These are phyloP conservation scores for Sclerotiophoma versabilis DNA, from an alignment of 2,329 filamentous ascomycete species.

Conservation along the genomic window DNA sequence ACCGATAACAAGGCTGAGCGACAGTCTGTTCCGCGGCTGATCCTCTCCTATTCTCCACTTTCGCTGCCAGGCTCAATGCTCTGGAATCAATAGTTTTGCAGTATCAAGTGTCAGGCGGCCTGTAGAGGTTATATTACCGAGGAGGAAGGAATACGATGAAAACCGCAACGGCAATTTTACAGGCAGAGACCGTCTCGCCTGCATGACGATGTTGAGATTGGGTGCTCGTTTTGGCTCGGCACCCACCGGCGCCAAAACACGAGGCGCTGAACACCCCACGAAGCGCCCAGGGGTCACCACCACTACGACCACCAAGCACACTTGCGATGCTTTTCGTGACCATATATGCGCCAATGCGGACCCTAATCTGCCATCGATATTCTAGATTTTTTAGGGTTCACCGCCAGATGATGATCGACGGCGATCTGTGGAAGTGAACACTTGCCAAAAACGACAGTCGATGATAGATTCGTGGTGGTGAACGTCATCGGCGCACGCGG, in stretches of 20 bases:
- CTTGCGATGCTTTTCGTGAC: slow-evolving; percentile 1
- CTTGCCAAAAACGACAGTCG: slow-evolving; percentile 15
- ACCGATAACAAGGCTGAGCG: slow-evolving; percentile 12
- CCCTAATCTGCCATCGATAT: slow-evolving; percentile 3
- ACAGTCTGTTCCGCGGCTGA: slow-evolving; percentile 7
- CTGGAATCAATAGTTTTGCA: slow-evolving; percentile 23
- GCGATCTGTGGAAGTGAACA: slow-evolving; percentile 8
- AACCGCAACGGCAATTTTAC: slow-evolving; percentile 22
- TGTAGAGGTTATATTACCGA: slow-evolving; percentile 5
- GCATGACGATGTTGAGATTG: slow-evolving; percentile 17
- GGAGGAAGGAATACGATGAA: slow-evolving; percentile 4
- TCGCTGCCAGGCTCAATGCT: slow-evolving; percentile 9
- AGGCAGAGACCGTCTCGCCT: slow-evolving; percentile 16
- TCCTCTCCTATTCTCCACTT: slow-evolving; percentile 17
- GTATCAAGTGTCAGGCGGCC: slow-evolving; percentile 10
- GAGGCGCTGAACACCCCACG: slow-evolving; percentile 13
- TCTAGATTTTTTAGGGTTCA: slow-evolving; percentile 15
- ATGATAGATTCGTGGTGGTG: slow-evolving; percentile 12
- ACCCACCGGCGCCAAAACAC: slow-evolving; percentile 20
- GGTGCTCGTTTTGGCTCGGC: slow-evolving; percentile 9
- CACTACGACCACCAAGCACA: slow-evolving; percentile 11
- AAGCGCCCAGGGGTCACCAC: slow-evolving; percentile 10
- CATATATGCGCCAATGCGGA: slow-evolving; percentile 4
- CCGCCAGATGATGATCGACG: slow-evolving; percentile 15
- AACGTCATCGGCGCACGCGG: slow-evolving; percentile 6